Percentiles rank a stretch among this genome's conserved stretches.
Conservation (phyloP, 176 grass and related monocot species). For the Guadua angustifolia region DNA sequence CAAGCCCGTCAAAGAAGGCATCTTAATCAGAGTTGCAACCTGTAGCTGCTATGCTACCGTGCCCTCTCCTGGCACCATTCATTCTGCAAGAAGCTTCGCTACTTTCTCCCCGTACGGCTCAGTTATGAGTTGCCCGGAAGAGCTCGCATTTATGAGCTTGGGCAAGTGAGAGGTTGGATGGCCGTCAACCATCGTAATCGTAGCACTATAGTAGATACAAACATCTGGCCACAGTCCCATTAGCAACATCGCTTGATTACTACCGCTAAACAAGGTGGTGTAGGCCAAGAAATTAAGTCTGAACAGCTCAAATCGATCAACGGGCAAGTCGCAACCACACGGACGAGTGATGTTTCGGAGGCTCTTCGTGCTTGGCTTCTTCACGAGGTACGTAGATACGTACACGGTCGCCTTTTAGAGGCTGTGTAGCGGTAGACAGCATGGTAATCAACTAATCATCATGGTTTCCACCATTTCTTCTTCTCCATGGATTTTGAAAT, state of each 20-base stretch:
- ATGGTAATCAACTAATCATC: neutral
- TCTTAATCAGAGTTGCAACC: neutral
- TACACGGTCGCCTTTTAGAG: neutral
- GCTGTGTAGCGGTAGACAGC: neutral
- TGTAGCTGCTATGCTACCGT: neutral
- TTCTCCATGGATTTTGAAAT: slow-evolving; percentile 73
- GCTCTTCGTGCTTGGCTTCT: neutral
- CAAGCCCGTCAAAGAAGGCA: neutral
- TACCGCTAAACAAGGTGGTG: neutral
- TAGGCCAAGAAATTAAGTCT: neutral
- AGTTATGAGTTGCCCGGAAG: neutral
- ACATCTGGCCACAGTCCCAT: neutral
- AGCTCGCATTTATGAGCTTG: neutral
- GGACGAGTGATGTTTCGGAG: neutral
- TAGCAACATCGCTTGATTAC: neutral
- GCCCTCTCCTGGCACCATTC: slow-evolving; percentile 11
- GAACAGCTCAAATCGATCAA: neutral
- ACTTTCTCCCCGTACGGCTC: neutral
- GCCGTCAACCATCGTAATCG: neutral
- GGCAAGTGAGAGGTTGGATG: neutral
- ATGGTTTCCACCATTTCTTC: slow-evolving; percentile 89
- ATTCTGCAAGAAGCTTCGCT: neutral
- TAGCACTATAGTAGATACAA: neutral
- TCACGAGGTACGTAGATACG: neutral
- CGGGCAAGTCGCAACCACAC: neutral